Evolutionary conservation across 805 yeast genomes (phyloP).

Genomic region (Teunomyces lycoperdinae): DNA sequence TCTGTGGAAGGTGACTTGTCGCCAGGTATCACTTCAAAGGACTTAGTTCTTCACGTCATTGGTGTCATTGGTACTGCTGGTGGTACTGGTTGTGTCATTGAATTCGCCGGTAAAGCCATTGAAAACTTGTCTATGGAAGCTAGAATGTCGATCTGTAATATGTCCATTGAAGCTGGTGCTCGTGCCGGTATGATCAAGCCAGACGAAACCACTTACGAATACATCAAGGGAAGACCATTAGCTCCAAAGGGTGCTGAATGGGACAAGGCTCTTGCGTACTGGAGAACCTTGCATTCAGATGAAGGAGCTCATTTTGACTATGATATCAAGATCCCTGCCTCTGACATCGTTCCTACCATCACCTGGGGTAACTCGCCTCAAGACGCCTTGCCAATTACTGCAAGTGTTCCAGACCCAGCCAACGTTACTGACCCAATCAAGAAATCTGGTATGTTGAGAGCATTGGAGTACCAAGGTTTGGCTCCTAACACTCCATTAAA

Average conservation of each 20-base stretch:
- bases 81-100: conserved; percentile 96
- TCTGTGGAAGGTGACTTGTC: conserved; percentile 76
- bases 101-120: conserved; percentile 94
- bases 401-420: conserved; percentile 87
- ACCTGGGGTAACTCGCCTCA: conserved; percentile 99
- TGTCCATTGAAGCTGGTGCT: conserved; percentile 99
- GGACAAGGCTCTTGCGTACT: conserved; percentile 90
- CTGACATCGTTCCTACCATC: conserved; percentile 89
- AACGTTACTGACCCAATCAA: conserved; percentile 65
- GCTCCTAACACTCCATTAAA: conserved; percentile 74
- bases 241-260: conserved; percentile 93
- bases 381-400: conserved; percentile 95
- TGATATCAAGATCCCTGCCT: conserved; percentile 76
- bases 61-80: conserved; percentile 99
- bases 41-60: conserved; percentile 88
- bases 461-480: conserved; percentile 90
- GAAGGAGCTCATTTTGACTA: conserved; percentile 86
- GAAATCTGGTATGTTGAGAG: conserved; percentile 84
- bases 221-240: conserved; percentile 89
- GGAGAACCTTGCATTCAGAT: conserved; percentile 86
- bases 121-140: conserved; percentile 92
- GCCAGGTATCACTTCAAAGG: conserved; percentile 95
- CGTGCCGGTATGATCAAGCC: conserved; percentile 99
- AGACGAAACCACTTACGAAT: conserved; percentile 83
- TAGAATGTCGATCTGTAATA: conserved; percentile 98